Percentiles rank a stretch among this genome's conserved stretches.
Evolutionary conservation across 345 rosid species (phyloP).

Genomic region (Stellera chamaejasme): DNA sequence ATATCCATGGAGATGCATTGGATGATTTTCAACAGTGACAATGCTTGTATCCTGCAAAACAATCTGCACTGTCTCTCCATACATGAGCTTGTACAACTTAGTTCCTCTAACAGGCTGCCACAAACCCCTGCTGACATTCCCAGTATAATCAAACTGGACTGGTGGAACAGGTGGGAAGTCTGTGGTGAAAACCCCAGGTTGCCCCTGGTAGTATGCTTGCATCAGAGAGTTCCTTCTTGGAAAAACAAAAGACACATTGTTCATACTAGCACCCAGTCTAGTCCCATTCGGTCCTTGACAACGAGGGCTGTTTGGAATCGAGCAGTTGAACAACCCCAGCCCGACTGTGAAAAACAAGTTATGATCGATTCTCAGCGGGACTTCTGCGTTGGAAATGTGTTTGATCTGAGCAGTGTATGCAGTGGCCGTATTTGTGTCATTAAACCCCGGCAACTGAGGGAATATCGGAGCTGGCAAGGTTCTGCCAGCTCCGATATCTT

Average conservation of each 20-base stretch:
- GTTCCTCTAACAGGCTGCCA: conserved; percentile 16
- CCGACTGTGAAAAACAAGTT: conserved; percentile 35
- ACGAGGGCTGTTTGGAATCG: conserved; percentile 8
- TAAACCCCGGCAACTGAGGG: conserved; percentile 31
- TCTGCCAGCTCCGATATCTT: conserved; percentile 1
- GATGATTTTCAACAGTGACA: conserved; percentile 44
- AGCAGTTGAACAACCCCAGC: conserved; percentile 56
- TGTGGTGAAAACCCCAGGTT: conserved; percentile 17
- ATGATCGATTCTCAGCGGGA: conserved; percentile 43
- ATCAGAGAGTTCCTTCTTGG: conserved; percentile 33
- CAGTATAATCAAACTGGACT: conserved; percentile 32
- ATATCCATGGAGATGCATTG: conserved; percentile 71
- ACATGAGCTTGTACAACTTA: conserved; percentile 29
- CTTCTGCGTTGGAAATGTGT: conserved; percentile 54
- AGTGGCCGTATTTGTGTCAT: conserved; percentile 41
- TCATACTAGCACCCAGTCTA: conserved; percentile 45
- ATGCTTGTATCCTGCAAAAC: conserved; percentile 62
- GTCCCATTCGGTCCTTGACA: conserved; percentile 39
- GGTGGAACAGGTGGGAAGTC: conserved; percentile 50
- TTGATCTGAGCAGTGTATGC: conserved; percentile 22
- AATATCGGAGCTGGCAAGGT: not conserved
- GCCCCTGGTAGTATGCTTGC: conserved; percentile 36
- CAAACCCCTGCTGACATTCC: conserved; percentile 32
- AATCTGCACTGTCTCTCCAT: conserved; percentile 43
- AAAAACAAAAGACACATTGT: conserved; percentile 46